A percentile compares a stretch with the other conserved stretches of the same genome.
Evolutionary conservation across 2,329 filamentous ascomycete species (phyloP).

Genomic region (Biscogniauxia marginata): DNA sequence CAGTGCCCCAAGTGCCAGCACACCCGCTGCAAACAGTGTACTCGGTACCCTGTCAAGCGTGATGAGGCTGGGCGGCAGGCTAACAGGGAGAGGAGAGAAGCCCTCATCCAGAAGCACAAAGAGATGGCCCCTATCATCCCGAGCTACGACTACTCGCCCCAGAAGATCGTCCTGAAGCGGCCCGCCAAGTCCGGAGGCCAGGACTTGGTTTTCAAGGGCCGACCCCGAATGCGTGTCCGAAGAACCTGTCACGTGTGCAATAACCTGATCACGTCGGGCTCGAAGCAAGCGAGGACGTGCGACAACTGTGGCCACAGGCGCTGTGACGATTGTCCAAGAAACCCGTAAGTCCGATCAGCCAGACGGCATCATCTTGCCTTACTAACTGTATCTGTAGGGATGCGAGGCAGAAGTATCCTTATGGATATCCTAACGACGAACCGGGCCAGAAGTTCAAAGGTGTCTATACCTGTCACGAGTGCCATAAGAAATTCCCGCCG

Average conservation of each 20-base stretch:
- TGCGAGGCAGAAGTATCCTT: conserved; percentile 67
- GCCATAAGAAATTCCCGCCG: conserved; percentile 56
- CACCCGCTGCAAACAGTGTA: conserved; percentile 76
- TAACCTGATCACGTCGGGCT: conserved; percentile 56
- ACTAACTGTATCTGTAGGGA: conserved; percentile 41
- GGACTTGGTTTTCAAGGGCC: conserved; percentile 66
- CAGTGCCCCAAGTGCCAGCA: conserved; percentile 78
- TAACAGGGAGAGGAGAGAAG: conserved; percentile 50
- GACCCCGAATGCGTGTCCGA: conserved; percentile 69
- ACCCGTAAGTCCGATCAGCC: conserved; percentile 60
- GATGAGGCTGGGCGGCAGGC: conserved; percentile 54
- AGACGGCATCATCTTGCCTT: not conserved
- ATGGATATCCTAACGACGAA: conserved; percentile 67
- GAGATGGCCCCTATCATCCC: conserved; percentile 54
- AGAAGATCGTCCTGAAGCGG: conserved; percentile 56
- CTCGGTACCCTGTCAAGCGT: conserved; percentile 68
- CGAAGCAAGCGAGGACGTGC: conserved; percentile 56
- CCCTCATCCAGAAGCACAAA: conserved; percentile 52
- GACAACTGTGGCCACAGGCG: conserved; percentile 67
- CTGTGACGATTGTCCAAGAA: conserved; percentile 77
- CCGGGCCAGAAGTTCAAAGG: conserved; percentile 52
- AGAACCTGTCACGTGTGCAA: conserved; percentile 75
- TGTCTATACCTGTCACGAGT: conserved; percentile 61
- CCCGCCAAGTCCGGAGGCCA: conserved; percentile 66
- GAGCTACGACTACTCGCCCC: conserved; percentile 47